phyloP scores from a whole-genome alignment of 1,284 basidiomycete species.

The Sanghuangporus weigelae region DNA sequence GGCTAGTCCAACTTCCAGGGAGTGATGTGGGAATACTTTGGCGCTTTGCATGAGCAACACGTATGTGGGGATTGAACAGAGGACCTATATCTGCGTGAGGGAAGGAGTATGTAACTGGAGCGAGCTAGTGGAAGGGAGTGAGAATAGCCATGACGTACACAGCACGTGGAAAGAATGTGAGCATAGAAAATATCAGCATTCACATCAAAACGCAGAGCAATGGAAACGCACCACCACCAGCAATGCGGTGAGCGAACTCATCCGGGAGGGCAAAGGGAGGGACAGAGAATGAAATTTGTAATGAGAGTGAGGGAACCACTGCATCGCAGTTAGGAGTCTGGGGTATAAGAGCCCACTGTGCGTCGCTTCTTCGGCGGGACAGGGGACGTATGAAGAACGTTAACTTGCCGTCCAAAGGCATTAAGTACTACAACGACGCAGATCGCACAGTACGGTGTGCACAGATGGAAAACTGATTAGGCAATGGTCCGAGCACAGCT shows the following conservation, averaged over 20 bases:
- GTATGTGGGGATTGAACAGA: slow-evolving; percentile 1
- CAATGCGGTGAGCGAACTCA: not conserved
- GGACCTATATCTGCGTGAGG: slow-evolving; percentile 1
- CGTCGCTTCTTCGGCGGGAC: not conserved
- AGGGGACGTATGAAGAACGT: not conserved
- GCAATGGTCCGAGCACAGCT: not conserved
- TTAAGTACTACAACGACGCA: not conserved
- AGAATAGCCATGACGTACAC: not conserved
- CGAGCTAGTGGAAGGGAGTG: not conserved
- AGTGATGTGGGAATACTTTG: slow-evolving; percentile 15
- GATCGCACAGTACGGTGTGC: not conserved
- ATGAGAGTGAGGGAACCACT: slow-evolving; percentile 10
- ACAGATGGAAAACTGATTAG: not conserved
- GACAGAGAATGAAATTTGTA: not conserved
- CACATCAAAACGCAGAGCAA: not conserved
- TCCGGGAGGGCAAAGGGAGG: not conserved
- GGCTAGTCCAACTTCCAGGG: slow-evolving; percentile 20
- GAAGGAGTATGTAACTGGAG: slow-evolving; percentile 1
- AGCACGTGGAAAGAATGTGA: not conserved
- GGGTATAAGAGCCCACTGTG: not conserved
- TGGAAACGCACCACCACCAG: not conserved
- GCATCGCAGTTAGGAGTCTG: not conserved
- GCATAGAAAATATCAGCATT: not conserved
- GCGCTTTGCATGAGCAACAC: slow-evolving; percentile 6
- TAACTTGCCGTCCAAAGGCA: not conserved